Evolutionary conservation across 441 rosid genomes (phyloP).

Genomic region (Bocquillonia castaneifolia): DNA sequence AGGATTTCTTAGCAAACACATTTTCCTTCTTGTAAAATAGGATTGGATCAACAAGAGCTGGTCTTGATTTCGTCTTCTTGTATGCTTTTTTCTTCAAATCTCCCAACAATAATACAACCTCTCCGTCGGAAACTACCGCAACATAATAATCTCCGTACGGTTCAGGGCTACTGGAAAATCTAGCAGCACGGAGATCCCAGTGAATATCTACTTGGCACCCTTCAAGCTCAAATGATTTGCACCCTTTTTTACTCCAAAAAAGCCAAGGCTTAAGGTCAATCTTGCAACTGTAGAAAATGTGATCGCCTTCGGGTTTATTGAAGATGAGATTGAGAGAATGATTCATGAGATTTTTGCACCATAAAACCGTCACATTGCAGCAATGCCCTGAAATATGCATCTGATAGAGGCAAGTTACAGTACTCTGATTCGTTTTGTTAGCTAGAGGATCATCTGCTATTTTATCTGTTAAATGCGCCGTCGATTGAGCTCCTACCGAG

Average conservation of each 20-base stretch:
- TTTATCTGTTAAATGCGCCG: conserved; percentile 14
- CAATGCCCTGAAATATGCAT: conserved; percentile 20
- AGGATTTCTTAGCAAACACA: conserved; percentile 30
- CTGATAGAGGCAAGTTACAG: conserved; percentile 28
- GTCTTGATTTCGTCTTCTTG: conserved; percentile 31
- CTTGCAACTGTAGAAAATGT: conserved; percentile 18
- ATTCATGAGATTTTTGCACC: conserved; percentile 34
- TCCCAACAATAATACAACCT: conserved; percentile 29
- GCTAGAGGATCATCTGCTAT: conserved; percentile 17
- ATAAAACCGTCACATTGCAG: conserved; percentile 27
- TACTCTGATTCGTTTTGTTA: conserved; percentile 26
- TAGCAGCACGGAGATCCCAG: conserved; percentile 35
- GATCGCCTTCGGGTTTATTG: conserved; percentile 25
- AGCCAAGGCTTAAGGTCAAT: conserved; percentile 37
- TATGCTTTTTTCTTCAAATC: conserved; percentile 30
- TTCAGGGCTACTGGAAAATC: conserved; percentile 30
- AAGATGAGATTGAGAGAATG: conserved; percentile 30
- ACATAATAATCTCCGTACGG: conserved; percentile 29
- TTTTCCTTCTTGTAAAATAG: conserved; percentile 27
- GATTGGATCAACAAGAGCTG: conserved; percentile 23
- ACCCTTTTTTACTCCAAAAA: conserved; percentile 35
- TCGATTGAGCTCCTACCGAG: conserved; percentile 14
- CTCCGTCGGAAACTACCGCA: conserved; percentile 30
- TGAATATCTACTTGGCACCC: conserved; percentile 28
- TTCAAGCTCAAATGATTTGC: conserved; percentile 31